phyloP scores from a whole-genome alignment of 83 land plant species.

The Isoetes engelmannii region DNA sequence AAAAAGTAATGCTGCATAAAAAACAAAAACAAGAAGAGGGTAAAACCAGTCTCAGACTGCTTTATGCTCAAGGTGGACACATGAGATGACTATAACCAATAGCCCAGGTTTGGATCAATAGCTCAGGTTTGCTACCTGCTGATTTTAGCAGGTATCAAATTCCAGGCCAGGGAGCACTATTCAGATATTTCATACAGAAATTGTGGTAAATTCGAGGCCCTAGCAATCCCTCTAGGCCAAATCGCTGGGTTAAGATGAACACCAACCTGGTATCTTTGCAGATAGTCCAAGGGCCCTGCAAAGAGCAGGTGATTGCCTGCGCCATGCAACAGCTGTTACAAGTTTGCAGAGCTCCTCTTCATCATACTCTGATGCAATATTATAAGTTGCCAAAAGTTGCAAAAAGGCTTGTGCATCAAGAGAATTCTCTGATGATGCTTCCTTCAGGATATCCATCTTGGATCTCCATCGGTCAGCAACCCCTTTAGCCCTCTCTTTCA shows the following conservation, averaged over 20 bases:
- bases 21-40: no score
- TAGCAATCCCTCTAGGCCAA: no score
- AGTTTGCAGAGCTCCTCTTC: slow-evolving; percentile 66
- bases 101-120: no score
- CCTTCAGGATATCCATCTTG: slow-evolving; percentile 50
- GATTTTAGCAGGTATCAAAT: no score
- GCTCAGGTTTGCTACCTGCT: no score
- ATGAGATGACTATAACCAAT: no score
- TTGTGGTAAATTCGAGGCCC: no score
- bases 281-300: slow-evolving; percentile 79
- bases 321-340: slow-evolving; percentile 70
- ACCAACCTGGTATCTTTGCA: slow-evolving; percentile 91
- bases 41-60: no score
- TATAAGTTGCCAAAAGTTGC: slow-evolving; percentile 82
- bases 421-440: slow-evolving; percentile 51
- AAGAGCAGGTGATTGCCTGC: slow-evolving; percentile 71
- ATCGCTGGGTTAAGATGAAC: neutral
- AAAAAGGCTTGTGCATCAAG: slow-evolving; percentile 90
- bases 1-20: no score
- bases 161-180: no score
- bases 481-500: slow-evolving; percentile 55
- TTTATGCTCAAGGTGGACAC: no score
- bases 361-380: slow-evolving; percentile 67
- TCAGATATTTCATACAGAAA: no score
- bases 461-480: slow-evolving; percentile 85